These are phyloP conservation scores for Venturia nashicola DNA, from an alignment of 2,329 filamentous ascomycete species.

Conservation along the genomic window DNA sequence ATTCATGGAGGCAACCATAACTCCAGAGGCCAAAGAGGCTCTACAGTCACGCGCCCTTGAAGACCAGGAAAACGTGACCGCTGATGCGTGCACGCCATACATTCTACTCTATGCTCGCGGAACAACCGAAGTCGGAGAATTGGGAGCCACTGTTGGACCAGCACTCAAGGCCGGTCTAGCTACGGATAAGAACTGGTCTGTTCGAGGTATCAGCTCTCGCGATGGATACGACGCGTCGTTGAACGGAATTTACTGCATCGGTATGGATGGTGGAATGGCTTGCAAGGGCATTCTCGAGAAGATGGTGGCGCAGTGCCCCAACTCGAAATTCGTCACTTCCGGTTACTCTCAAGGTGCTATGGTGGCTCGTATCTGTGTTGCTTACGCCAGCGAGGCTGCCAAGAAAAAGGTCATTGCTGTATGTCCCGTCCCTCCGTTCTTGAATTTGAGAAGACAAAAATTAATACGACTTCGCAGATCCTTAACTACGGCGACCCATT, in stretches of 20 bases:
- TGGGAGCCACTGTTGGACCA: constrained; percentile 9
- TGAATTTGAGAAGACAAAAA: not conserved
- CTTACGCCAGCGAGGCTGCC: not conserved
- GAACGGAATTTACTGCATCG: constrained; percentile 4
- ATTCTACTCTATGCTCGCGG: constrained; percentile 7
- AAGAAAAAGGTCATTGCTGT: not conserved
- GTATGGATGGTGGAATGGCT: not conserved
- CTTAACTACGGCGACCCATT: constrained; percentile 8
- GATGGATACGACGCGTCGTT: constrained; percentile 6
- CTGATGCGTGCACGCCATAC: constrained; percentile 2
- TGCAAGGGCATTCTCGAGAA: not conserved
- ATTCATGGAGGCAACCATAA: not conserved
- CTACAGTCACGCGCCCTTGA: not conserved
- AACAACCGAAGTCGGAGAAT: constrained; percentile 2
- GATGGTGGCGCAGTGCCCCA: constrained; percentile 1
- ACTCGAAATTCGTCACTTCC: not conserved
- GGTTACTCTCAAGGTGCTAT: constrained; percentile 9
- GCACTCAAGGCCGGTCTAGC: not conserved
- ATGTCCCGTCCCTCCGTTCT: not conserved
- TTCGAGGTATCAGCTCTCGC: constrained; percentile 4
- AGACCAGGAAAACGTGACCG: not conserved
- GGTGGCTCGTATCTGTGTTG: constrained; percentile 5
- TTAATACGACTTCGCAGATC: not conserved
- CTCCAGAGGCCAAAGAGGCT: not conserved
- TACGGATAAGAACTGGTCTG: not conserved